phyloP scores from a whole-genome alignment of 176 grass and related monocot genomes.

The bread wheat (Triticum aestivum) region IWGSC_CS_RefSeq_v2.1 NC_057808.1:345885949-345886448 shows the following conservation, averaged over 20 bases:
- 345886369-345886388: background rate
- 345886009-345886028: too few species aligned
- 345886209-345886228: background rate
- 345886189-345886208: too few species aligned
- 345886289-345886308: background rate
- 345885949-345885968: too few species aligned
- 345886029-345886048: too few species aligned
- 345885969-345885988: too few species aligned
- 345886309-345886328: background rate
- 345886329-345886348: background rate
- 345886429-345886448: constrained; percentile 21
- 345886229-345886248: background rate
- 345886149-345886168: background rate
- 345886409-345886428: background rate
- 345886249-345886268: background rate
- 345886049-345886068: too few species aligned
- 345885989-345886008: too few species aligned
- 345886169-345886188: background rate
- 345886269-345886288: background rate
- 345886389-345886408: constrained; percentile 3
- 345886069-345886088: too few species aligned
- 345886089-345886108: too few species aligned
- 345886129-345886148: too few species aligned
- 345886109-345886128: too few species aligned
- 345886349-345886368: constrained; percentile 21